Conservation (phyloP, 2,329 filamentous ascomycete genomes). For the Beauveria medogensis region DNA sequence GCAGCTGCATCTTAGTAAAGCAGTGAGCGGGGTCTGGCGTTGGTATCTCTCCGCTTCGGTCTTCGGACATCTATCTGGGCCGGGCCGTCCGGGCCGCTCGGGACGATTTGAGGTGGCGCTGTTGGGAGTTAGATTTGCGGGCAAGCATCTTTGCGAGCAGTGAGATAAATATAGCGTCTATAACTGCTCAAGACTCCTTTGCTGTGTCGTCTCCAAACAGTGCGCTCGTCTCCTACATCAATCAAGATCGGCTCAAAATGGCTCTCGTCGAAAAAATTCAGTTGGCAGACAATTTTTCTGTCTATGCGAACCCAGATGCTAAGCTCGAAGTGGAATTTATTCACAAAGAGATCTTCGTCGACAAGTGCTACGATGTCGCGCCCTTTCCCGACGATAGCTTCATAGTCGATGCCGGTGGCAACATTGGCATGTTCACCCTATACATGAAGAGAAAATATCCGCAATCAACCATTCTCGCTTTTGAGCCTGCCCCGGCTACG, state of each 20-base stretch:
- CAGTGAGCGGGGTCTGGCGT: background rate
- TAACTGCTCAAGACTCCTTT: background rate
- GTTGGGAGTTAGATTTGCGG: no score
- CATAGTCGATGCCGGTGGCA: conserved; percentile 19
- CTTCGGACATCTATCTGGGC: background rate
- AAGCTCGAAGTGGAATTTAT: conserved; percentile 15
- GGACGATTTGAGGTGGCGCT: background rate
- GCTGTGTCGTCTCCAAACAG: no score
- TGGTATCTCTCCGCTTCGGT: background rate
- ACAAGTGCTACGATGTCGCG: conserved; percentile 16
- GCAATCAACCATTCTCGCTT: conserved; percentile 17
- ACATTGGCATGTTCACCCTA: conserved; percentile 20
- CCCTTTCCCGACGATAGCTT: conserved; percentile 12
- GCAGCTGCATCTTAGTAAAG: background rate
- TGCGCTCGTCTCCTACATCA: background rate
- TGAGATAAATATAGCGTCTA: background rate
- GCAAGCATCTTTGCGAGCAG: background rate
- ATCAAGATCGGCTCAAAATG: background rate
- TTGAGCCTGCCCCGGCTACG: conserved; percentile 19
- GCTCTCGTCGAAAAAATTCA: background rate
- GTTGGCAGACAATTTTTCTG: background rate
- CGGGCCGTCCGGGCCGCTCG: background rate
- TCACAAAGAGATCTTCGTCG: conserved; percentile 18
- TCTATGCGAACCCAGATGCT: background rate
- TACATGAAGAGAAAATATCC: conserved; percentile 21